phyloP scores from a whole-genome alignment of 2,329 filamentous ascomycete species.

The Calonectria montana region DNA sequence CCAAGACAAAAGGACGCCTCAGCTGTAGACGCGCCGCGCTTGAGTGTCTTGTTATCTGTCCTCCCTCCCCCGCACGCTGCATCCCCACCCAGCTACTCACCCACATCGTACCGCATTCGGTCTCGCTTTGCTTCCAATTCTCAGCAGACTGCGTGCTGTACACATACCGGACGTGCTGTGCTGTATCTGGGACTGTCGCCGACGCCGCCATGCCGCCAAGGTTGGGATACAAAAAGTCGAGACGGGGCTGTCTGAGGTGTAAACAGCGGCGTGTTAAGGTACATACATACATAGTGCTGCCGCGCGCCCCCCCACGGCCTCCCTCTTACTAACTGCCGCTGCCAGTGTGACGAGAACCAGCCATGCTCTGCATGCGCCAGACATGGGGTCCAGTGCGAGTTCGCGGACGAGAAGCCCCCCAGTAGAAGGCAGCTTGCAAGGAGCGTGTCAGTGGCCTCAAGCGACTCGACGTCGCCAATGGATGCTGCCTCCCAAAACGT shows the following conservation, averaged over 20 bases:
- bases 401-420: constrained; percentile 27
- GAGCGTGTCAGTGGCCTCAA: constrained; percentile 18
- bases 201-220: constrained; percentile 33
- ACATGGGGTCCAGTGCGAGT: constrained; percentile 50
- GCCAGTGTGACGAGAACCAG: constrained; percentile 52
- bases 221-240: constrained; percentile 51
- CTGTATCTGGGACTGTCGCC: neutral
- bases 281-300: constrained; percentile 5
- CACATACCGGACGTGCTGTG: neutral
- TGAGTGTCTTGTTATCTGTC: neutral
- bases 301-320: neutral
- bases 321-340: neutral
- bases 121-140: neutral
- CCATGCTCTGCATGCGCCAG: constrained; percentile 51
- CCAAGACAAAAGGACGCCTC: neutral
- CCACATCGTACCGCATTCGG: neutral
- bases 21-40: constrained; percentile 1
- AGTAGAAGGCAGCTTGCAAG: neutral
- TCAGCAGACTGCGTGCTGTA: neutral
- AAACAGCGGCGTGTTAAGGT: constrained; percentile 52
- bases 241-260: constrained; percentile 49
- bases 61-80: neutral
- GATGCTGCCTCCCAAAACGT: neutral
- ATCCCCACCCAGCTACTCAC: constrained; percentile 6
- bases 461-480: constrained; percentile 5